Evolutionary conservation across 192 early-diverging fungal genomes (phyloP).

Genomic region (Piromyces sp.): DNA sequence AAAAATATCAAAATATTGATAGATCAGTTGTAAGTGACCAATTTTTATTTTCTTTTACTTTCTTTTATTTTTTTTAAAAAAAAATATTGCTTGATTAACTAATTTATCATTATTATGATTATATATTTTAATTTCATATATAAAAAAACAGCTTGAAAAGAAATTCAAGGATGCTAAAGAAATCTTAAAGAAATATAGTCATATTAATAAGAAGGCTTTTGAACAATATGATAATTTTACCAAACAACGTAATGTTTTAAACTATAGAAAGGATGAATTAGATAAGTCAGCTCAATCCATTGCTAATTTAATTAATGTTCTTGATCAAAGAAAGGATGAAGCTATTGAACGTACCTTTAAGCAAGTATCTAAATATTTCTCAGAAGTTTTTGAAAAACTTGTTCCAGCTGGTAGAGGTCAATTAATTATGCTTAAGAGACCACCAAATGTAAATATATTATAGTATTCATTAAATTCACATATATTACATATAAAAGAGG

Average conservation of each 20-base stretch:
- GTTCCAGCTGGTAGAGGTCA: slow-evolving; percentile 71
- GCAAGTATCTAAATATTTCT: slow-evolving; percentile 75
- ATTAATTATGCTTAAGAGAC: slow-evolving; percentile 65
- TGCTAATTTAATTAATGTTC: slow-evolving; percentile 62
- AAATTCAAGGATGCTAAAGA: slow-evolving; percentile 59
- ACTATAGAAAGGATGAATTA: slow-evolving; percentile 68
- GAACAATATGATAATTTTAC: slow-evolving; percentile 94
- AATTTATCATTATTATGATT: too few species aligned
- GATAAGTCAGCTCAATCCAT: slow-evolving; percentile 71
- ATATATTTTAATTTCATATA: too few species aligned
- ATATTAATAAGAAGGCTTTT: slow-evolving; percentile 97
- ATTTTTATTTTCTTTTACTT: slow-evolving; percentile 11
- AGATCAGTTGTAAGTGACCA: slow-evolving; percentile 27
- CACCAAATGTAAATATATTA: slow-evolving; percentile 18
- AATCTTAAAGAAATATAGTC: slow-evolving; percentile 67
- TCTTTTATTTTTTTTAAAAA: too few species aligned
- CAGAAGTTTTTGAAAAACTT: slow-evolving; percentile 72
- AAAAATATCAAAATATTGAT: slow-evolving; percentile 30
- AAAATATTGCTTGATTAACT: too few species aligned
- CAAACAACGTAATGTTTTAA: slow-evolving; percentile 66
- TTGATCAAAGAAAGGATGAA: slow-evolving; percentile 94
- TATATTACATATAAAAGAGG: too few species aligned
- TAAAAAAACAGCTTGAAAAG: slow-evolving; percentile 20
- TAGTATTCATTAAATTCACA: not conserved
- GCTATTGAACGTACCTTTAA: slow-evolving; percentile 92